Evolutionary conservation across 495 filamentous ascomycete species (phyloP).

Genomic region (Aspergillus egyptiacus): DNA sequence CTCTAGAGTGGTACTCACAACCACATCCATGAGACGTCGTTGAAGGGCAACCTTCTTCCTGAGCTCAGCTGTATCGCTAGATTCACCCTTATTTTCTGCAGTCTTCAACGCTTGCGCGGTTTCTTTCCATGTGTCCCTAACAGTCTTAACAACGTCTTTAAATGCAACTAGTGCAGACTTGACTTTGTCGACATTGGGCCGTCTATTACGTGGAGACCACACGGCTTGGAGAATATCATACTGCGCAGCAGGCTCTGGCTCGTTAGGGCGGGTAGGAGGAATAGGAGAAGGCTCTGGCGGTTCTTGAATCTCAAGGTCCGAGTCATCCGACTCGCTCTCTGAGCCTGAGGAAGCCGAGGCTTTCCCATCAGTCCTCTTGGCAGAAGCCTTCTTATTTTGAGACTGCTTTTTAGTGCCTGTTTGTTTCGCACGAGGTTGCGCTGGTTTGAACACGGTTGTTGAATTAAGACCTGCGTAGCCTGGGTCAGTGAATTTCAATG

Average conservation of each 20-base stretch:
- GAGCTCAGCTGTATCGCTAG: slow-evolving; percentile 33
- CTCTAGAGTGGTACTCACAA: slow-evolving; percentile 53
- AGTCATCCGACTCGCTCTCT: slow-evolving; percentile 43
- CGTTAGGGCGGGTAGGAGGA: slow-evolving; percentile 45
- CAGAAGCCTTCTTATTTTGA: slow-evolving; percentile 24
- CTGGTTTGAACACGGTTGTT: slow-evolving; percentile 1
- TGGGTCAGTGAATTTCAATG: slow-evolving; percentile 1
- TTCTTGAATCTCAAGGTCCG: slow-evolving; percentile 40
- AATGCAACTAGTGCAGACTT: slow-evolving; percentile 49
- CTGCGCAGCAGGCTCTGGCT: slow-evolving; percentile 47
- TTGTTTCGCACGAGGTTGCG: slow-evolving; percentile 11
- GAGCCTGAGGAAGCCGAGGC: slow-evolving; percentile 32
- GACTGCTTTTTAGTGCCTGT: slow-evolving; percentile 13
- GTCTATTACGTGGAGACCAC: slow-evolving; percentile 53
- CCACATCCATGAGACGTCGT: slow-evolving; percentile 52
- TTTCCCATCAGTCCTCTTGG: slow-evolving; percentile 29
- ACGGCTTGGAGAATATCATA: slow-evolving; percentile 62
- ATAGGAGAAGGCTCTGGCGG: slow-evolving; percentile 48
- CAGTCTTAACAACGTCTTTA: slow-evolving; percentile 56
- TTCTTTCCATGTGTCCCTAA: slow-evolving; percentile 58
- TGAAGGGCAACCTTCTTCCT: slow-evolving; percentile 49
- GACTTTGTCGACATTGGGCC: slow-evolving; percentile 41
- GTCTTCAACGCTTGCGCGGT: slow-evolving; percentile 51
- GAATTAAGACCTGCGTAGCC: slow-evolving; percentile 11
- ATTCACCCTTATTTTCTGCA: slow-evolving; percentile 48